Conservation (phyloP, 2,329 filamentous ascomycete genomes). For the Monosporascus sp. region DNA sequence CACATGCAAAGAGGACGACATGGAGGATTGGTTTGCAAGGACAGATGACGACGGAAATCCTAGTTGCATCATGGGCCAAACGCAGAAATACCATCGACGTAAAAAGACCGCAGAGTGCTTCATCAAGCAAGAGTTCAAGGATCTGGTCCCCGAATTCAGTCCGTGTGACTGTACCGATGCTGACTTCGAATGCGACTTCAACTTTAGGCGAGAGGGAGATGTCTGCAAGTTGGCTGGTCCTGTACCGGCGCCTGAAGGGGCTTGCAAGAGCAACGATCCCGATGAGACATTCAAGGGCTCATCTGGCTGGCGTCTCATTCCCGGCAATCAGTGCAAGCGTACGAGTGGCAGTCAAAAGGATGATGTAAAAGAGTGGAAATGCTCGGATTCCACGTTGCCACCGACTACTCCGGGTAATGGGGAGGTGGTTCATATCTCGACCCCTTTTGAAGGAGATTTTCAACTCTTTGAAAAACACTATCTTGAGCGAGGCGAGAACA, state of each 20-base stretch:
- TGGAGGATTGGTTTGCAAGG: conserved; percentile 85
- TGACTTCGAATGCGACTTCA: conserved; percentile 97
- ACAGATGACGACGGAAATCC: conserved; percentile 74
- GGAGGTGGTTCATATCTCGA: conserved; percentile 56
- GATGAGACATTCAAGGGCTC: conserved; percentile 75
- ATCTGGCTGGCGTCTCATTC: conserved; percentile 89
- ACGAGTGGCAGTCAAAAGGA: conserved; percentile 60
- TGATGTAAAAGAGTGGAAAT: conserved; percentile 67
- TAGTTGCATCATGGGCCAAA: conserved; percentile 93
- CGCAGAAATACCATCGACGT: conserved; percentile 76
- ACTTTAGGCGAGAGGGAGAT: conserved; percentile 67
- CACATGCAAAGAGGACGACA: conserved; percentile 70
- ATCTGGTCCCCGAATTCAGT: conserved; percentile 63
- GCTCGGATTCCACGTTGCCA: conserved; percentile 53
- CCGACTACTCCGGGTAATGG: conserved; percentile 55
- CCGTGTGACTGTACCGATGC: conserved; percentile 73
- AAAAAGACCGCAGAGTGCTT: conserved; percentile 89
- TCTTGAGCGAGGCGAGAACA: conserved; percentile 68
- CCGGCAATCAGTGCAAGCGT: conserved; percentile 68
- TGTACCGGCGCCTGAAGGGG: conserved; percentile 61
- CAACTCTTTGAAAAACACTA: conserved; percentile 58
- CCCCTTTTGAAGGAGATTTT: conserved; percentile 56
- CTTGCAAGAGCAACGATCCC: conserved; percentile 60
- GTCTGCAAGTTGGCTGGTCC: conserved; percentile 62
- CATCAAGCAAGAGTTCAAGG: conserved; percentile 77